Conservation (phyloP, 2,329 filamentous ascomycete genomes). For the Fusarium coicis region DNA sequence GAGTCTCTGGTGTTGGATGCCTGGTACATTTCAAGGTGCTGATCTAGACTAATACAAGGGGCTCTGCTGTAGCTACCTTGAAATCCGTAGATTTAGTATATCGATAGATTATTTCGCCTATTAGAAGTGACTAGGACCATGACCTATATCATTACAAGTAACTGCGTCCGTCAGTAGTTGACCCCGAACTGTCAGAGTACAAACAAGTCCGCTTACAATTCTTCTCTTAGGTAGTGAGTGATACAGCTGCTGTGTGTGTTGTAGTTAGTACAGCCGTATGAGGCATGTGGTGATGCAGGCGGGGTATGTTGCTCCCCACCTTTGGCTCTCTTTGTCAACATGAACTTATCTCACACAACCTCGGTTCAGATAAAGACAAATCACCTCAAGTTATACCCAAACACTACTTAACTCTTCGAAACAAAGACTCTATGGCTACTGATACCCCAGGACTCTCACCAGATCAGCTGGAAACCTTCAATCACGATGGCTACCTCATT, state of each 20-base stretch:
- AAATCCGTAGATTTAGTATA: conserved; percentile 1
- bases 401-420: too few species aligned
- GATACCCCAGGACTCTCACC: conserved; percentile 69
- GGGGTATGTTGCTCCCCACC: conserved; percentile 38
- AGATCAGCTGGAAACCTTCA: conserved; percentile 77
- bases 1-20: neutral
- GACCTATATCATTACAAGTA: neutral
- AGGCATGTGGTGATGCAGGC: conserved; percentile 24
- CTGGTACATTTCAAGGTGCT: neutral
- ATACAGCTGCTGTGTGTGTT: neutral
- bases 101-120: neutral
- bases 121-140: neutral
- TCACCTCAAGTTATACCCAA: neutral
- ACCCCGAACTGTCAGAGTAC: neutral
- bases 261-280: neutral
- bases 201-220: neutral
- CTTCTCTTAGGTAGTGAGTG: too few species aligned
- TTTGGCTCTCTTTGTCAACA: conserved; percentile 24
- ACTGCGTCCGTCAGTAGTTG: neutral
- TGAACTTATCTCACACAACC: conserved; percentile 21
- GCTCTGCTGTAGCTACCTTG: conserved; percentile 12
- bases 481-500: conserved; percentile 89
- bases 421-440: conserved; percentile 21
- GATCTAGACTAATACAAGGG: conserved; percentile 17
- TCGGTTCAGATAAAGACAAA: neutral